Evolutionary conservation across 2,329 filamentous ascomycete genomes (phyloP), one percentile per base, ranked within the genome.

Genomic region (Alternaria alternata): DNA sequence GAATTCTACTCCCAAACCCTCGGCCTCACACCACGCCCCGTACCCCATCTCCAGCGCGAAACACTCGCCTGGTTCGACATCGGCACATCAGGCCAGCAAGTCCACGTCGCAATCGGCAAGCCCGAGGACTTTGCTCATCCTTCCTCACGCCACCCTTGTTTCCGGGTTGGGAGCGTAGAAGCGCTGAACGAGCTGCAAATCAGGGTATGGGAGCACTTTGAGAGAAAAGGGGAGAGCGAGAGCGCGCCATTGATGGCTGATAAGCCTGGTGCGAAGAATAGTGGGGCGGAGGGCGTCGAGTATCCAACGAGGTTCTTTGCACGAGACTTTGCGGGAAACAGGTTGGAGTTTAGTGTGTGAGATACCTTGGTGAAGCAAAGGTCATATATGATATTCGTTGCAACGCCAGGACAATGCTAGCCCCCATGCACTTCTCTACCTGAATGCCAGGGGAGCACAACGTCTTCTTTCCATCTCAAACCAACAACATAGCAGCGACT

Each of bases 301-400:
- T 89, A 88, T 67, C 87, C 87, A 0, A 80, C 77, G 36, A 80
- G 88, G 14, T 90, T 90, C 73, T 90, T 90, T 72, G 87, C 86
- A 1, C 81, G 79, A 51, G 79, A 81, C 60, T 81, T 72, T 63
- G 79, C 78, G 24, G 78, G 78, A 1, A 81, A 81, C 30, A 68
- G 79, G 44, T 54, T 81, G 7, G 79, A 81, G 61, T 80, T 80
- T 36, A 80, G 68, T 53, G 22, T 81, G 30, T 80, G 41, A 63
- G 3, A 20, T 42, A n/a, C 0, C 14, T 14, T 34, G 12, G 3
- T 12, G 16, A 14, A n/a, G 16, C 7, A 7, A 7, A 16, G 34
- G 14, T 38, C 5, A 16, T 12, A 36, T 16, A 36, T 36, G 16
- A 18, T n/a, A 9, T 38, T 8, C n/a, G 43, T 26, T 46, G 2